Conservation (phyloP, 495 filamentous ascomycete genomes). For the Pseudomonodictys pantanalensis region DNA sequence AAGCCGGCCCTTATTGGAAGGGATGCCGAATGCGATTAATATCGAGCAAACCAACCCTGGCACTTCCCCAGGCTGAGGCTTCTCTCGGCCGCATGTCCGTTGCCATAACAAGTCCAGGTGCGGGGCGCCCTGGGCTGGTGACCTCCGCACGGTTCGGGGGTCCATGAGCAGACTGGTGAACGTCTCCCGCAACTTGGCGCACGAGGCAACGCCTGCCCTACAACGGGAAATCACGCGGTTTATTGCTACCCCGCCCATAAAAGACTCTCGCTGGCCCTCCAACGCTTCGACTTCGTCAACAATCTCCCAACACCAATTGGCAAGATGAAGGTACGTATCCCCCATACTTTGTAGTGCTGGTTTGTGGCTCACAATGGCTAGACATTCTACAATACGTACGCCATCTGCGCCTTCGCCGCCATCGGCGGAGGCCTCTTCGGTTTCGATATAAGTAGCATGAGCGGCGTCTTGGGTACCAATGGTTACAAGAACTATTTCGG, state of each 20-base stretch:
- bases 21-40: conserved; percentile 3
- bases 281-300: not conserved
- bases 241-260: not conserved
- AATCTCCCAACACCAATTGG: not conserved
- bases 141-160: too few relatives aligned
- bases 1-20: not conserved
- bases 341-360: not conserved
- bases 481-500: conserved; percentile 63
- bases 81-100: too few relatives aligned
- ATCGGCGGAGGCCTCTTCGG: conserved; percentile 69
- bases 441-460: conserved; percentile 72
- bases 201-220: conserved; percentile 12
- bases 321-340: conserved; percentile 29
- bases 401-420: conserved; percentile 63
- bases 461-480: conserved; percentile 60
- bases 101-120: too few relatives aligned
- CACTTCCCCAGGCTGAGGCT: conserved; percentile 8
- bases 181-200: conserved; percentile 15
- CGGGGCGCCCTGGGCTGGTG: too few relatives aligned
- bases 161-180: too few relatives aligned
- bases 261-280: not conserved
- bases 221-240: too few relatives aligned
- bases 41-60: conserved; percentile 13
- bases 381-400: conserved; percentile 53
- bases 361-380: not conserved